Conservation (phyloP, 441 rosid genomes). For the Geranium incanum region DNA sequence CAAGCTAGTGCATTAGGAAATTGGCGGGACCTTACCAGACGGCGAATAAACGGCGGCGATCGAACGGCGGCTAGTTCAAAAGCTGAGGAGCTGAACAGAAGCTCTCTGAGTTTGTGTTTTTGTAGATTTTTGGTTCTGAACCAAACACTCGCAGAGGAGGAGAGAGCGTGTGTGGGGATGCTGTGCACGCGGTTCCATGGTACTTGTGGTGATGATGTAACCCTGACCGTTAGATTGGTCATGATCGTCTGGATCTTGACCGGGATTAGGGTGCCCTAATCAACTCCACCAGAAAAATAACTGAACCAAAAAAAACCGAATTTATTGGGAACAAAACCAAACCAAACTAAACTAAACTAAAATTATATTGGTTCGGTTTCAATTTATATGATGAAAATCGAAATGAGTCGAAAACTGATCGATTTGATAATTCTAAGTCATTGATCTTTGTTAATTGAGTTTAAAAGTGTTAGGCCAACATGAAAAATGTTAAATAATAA, state of each 20-base stretch:
- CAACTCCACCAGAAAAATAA: no score
- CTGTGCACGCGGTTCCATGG: neutral
- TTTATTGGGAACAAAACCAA: no score
- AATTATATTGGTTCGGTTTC: no score
- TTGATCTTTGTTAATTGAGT: no score
- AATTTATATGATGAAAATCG: no score
- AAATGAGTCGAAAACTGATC: no score
- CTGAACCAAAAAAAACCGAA: no score
- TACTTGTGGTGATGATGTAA: neutral
- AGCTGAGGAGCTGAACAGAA: neutral
- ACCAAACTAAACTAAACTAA: no score
- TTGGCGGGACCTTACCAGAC: neutral
- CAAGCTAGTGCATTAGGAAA: neutral
- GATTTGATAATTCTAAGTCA: no score
- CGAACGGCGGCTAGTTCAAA: neutral
- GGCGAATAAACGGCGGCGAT: neutral
- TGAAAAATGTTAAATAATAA: no score
- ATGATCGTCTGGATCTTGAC: neutral
- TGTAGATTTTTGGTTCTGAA: neutral
- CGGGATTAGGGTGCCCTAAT: neutral
- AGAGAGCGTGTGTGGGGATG: neutral
- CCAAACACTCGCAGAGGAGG: neutral
- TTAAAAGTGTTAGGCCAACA: no score
- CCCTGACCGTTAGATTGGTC: neutral
- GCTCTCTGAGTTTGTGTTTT: neutral